Evolutionary conservation across 2,329 filamentous ascomycete species (phyloP).

Genomic region (Sporothrix variecibatus): DNA sequence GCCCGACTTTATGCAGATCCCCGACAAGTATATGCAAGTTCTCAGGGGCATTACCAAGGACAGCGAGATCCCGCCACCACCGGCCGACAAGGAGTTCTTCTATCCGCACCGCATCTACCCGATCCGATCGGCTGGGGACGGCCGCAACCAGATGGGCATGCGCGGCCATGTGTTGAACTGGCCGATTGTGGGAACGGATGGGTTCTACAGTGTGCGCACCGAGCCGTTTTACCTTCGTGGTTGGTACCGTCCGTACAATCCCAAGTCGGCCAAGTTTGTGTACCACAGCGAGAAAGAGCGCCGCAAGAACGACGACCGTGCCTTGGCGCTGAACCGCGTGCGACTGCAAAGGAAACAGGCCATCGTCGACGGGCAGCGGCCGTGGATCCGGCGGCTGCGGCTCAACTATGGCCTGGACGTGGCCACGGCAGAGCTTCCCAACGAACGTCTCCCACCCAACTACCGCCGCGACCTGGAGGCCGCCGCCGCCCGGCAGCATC

Average conservation of each 20-base stretch:
- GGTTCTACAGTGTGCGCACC: background rate
- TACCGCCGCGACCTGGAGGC: no score
- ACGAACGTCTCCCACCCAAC: no score
- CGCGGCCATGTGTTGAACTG: background rate
- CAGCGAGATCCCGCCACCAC: no score
- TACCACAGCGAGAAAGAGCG: background rate
- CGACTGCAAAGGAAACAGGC: no score
- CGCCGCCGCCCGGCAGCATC: no score
- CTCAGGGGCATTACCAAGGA: no score
- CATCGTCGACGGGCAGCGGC: no score
- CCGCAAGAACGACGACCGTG: background rate
- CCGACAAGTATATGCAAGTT: no score
- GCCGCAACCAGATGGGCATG: background rate
- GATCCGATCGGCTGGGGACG: background rate
- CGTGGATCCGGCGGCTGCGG: no score
- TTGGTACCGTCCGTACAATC: background rate
- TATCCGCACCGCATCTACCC: background rate
- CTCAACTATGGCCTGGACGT: no score
- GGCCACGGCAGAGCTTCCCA: no score
- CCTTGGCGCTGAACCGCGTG: background rate
- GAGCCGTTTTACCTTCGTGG: background rate
- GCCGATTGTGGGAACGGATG: background rate
- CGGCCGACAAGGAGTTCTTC: background rate
- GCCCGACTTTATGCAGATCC: no score
- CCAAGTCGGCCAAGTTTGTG: background rate